Conservation (phyloP, 2,329 filamentous ascomycete genomes). For the Raffaelea deltoideospora region DNA sequence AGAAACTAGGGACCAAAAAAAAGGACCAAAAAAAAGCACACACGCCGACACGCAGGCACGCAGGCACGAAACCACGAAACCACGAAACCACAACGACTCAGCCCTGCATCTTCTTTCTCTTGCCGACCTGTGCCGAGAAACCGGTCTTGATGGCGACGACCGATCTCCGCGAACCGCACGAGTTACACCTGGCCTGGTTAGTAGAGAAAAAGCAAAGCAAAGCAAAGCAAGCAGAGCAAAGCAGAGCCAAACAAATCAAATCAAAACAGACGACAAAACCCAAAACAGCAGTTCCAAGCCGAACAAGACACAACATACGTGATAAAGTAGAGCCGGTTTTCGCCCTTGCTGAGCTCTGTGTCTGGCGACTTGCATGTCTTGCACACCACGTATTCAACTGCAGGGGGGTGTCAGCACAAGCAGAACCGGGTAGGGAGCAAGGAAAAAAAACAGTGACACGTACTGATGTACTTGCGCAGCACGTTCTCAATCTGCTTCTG, state of each 20-base stretch:
- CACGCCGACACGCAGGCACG: too few species aligned
- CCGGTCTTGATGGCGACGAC: constrained; percentile 98
- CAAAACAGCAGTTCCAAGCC: neutral
- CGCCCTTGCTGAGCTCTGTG: constrained; percentile 94
- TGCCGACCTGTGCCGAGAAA: constrained; percentile 99
- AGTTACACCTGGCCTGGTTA: constrained; percentile 9
- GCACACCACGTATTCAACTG: constrained; percentile 90
- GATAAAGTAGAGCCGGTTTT: constrained; percentile 98
- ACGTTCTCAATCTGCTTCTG: constrained; percentile 99
- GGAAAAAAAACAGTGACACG: constrained; percentile 2
- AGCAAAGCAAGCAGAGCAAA: constrained; percentile 4
- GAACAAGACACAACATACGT: constrained; percentile 26
- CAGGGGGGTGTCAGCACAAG: constrained; percentile 28
- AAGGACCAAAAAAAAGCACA: constrained; percentile 1
- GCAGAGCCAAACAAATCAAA: too few species aligned
- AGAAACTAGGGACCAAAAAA: neutral
- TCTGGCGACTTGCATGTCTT: constrained; percentile 94
- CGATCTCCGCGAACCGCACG: constrained; percentile 62
- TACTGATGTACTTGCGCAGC: constrained; percentile 77
- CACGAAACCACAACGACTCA: constrained; percentile 29
- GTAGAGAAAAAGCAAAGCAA: neutral
- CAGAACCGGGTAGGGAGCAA: constrained; percentile 3
- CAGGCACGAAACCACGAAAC: neutral
- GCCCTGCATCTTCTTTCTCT: constrained; percentile 87
- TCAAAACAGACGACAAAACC: neutral